A percentile compares a stretch with the other conserved stretches of the same genome.
Conservation (phyloP, 371 early-diverging fungal species). For the Synchytrium microbalum region DNA sequence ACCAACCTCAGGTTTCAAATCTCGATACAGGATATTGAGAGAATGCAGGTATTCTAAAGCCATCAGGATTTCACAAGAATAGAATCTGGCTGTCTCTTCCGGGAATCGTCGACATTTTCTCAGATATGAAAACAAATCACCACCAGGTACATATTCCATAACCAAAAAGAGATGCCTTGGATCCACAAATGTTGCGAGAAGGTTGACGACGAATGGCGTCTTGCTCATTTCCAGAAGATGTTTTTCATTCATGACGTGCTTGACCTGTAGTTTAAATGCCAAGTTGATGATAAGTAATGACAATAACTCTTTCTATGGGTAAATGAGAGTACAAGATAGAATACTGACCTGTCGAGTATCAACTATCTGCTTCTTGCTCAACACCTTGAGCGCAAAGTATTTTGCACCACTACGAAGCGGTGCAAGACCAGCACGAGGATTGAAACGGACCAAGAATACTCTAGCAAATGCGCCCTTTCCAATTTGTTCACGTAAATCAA, state of each 20-base stretch:
- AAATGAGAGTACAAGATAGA: background rate
- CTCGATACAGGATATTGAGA: constrained; percentile 34
- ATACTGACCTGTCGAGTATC: background rate
- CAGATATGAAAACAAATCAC: constrained; percentile 46
- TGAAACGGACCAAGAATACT: constrained; percentile 19
- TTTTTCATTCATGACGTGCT: constrained; percentile 39
- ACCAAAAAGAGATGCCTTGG: constrained; percentile 43
- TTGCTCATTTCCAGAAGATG: constrained; percentile 26
- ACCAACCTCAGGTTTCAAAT: constrained; percentile 37
- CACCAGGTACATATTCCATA: constrained; percentile 60
- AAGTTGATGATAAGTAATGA: no score
- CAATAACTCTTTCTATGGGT: no score
- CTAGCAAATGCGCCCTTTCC: constrained; percentile 29
- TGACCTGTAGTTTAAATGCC: constrained; percentile 1
- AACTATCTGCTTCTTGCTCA: background rate
- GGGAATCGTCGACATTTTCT: constrained; percentile 16
- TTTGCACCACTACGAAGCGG: background rate
- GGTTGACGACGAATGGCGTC: constrained; percentile 35
- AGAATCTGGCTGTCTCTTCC: constrained; percentile 27
- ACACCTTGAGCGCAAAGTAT: constrained; percentile 4
- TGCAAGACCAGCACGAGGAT: background rate
- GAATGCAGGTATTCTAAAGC: constrained; percentile 44
- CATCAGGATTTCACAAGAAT: constrained; percentile 34
- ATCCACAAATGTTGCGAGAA: constrained; percentile 48
- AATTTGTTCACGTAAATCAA: constrained; percentile 13